These are phyloP conservation scores for Coprinellus micaceus DNA, from an alignment of 768 basidiomycete genomes.

Conservation along the genomic window DNA sequence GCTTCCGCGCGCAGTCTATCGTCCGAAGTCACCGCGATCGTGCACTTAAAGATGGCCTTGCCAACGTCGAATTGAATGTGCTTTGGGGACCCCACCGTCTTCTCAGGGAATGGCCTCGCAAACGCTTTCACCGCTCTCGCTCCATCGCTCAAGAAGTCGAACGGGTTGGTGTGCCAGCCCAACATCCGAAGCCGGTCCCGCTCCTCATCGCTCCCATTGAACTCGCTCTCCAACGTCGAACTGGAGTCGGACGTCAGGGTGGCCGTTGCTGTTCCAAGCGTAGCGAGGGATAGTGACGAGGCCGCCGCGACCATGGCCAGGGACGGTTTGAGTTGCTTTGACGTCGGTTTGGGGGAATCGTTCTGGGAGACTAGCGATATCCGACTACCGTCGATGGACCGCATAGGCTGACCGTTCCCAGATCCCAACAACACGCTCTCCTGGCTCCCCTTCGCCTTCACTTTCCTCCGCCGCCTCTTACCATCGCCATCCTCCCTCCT, in stretches of 20 bases:
- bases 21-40: slow-evolving; percentile 56
- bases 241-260: slow-evolving; percentile 1
- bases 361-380: slow-evolving; percentile 34
- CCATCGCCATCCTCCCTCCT: slow-evolving; percentile 9
- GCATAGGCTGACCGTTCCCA: slow-evolving; percentile 15
- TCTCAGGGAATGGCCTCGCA: slow-evolving; percentile 76
- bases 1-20: too few species aligned
- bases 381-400: slow-evolving; percentile 30
- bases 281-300: slow-evolving; percentile 26
- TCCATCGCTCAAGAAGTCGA: slow-evolving; percentile 78
- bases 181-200: not conserved
- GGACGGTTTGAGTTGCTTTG: slow-evolving; percentile 9
- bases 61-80: slow-evolving; percentile 74
- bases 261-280: slow-evolving; percentile 14
- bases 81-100: slow-evolving; percentile 63
- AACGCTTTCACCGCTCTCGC: slow-evolving; percentile 84
- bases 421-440: slow-evolving; percentile 12
- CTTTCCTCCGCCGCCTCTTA: not conserved
- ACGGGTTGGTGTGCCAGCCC: slow-evolving; percentile 34
- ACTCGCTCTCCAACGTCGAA: not conserved
- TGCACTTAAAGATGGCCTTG: slow-evolving; percentile 66
- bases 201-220: not conserved
- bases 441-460: slow-evolving; percentile 14
- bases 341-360: slow-evolving; percentile 13
- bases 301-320: slow-evolving; percentile 21